Conservation (phyloP, 495 filamentous ascomycete species). For the Jackrogersella minutella region DNA sequence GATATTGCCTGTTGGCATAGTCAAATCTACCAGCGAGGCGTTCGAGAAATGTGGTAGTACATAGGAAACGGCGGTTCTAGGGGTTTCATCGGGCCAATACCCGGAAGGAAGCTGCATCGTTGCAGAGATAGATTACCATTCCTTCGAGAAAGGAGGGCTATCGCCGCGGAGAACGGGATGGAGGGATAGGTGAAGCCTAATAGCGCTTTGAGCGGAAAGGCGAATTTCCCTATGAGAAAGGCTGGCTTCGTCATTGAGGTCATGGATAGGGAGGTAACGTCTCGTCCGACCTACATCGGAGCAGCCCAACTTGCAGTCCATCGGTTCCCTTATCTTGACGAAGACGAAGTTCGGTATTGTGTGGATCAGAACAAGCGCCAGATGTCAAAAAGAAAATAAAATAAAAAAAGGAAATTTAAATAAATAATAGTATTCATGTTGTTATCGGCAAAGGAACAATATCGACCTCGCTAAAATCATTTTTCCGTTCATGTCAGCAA, state of each 20-base stretch:
- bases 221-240: constrained; percentile 4
- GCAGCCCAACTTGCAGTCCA: neutral
- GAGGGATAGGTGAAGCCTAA: constrained; percentile 24
- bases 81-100: constrained; percentile 25
- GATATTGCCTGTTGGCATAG: constrained; percentile 8
- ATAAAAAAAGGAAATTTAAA: constrained; percentile 3
- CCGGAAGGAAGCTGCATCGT: constrained; percentile 20
- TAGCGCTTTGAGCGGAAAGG: neutral
- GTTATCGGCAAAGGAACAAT: constrained; percentile 5
- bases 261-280: constrained; percentile 9
- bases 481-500: constrained; percentile 1
- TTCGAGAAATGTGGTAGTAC: constrained; percentile 31
- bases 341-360: constrained; percentile 2
- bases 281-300: constrained; percentile 14
- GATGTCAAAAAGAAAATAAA: no score
- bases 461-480: constrained; percentile 14
- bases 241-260: neutral
- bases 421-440: no score
- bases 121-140: constrained; percentile 21
- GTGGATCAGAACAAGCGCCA: constrained; percentile 2
- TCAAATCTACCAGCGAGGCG: constrained; percentile 11
- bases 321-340: constrained; percentile 7
- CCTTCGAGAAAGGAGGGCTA: constrained; percentile 18
- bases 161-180: constrained; percentile 27
- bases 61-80: neutral